Evolutionary conservation across 2,329 filamentous ascomycete species (phyloP).

Genomic region (Colletotrichum nymphaeae): DNA sequence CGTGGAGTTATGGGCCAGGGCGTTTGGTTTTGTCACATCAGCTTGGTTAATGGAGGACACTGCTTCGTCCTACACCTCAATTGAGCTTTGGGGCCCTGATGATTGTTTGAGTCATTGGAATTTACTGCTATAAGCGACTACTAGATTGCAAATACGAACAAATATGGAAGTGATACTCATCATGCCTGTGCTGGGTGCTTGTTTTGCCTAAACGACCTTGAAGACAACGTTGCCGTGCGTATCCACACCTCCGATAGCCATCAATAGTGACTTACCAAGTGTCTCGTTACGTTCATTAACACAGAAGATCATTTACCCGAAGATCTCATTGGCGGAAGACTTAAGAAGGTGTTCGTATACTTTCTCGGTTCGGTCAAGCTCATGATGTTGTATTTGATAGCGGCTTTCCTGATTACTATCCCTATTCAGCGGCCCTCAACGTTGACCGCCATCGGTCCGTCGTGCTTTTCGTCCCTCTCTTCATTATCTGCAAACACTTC

Average conservation of each 20-base stretch:
- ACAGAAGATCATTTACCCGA: not conserved
- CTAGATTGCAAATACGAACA: not conserved
- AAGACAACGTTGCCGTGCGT: not conserved
- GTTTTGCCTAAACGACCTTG: not conserved
- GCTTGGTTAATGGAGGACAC: no score
- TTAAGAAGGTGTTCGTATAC: not conserved
- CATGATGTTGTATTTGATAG: no score
- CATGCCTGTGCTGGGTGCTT: not conserved
- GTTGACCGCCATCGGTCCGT: not conserved
- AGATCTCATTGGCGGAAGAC: not conserved
- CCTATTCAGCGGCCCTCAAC: not conserved
- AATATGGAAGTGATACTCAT: not conserved
- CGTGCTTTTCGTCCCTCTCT: not conserved
- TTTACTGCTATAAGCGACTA: not conserved
- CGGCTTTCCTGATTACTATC: not conserved
- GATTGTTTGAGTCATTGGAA: not conserved
- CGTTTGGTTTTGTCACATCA: not conserved
- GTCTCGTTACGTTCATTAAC: not conserved
- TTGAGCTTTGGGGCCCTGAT: not conserved
- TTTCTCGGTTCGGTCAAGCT: no score
- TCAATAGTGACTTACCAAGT: not conserved
- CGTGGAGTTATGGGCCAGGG: not conserved
- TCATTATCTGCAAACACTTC: not conserved
- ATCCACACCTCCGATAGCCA: not conserved
- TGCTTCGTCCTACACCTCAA: not conserved